Base-by-base conservation (phyloP, 768 basidiomycete species). In the Naganishia friedmannii region DNA sequence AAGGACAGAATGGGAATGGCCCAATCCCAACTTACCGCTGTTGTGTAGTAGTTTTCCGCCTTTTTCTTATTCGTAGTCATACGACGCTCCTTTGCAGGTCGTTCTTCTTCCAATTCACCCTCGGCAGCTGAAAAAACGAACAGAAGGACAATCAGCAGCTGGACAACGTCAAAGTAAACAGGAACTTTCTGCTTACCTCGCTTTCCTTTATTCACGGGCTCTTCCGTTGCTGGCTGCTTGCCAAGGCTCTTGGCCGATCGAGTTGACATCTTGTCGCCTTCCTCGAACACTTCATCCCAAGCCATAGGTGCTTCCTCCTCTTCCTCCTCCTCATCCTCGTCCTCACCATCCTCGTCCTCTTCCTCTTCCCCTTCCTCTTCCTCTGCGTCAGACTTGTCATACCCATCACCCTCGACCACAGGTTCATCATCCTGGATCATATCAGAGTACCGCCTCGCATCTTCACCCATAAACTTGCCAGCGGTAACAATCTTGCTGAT, bases 11-110 rank as follows among this genome's bases (percentile, higher is more conserved):
- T 51, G 23, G 12, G 23, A 48, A 48, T 29, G 63, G 4, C 12
- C 15, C 19, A 19, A 6, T 31, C 6, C 26, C n/a, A n/a, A 63
- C 60, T 46, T 63, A 63, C 60, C 5, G 89, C 86, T 48, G 79
- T 85, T 3, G 88, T 86, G 83, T 91, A 96, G 83, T 93, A 97
- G 83, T 98, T 97, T 68, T 85, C 84, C 12, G 91, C 87, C 82
- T 91, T 93, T 84, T 88, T 89, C 92, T 99, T 99, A 85, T 88
- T 92, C 0, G 96, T 98, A 75, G 87, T 95, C 91, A 95, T 90
- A 21, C 95, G 90, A 31, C 85, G 89, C 80, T 91, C 92, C 77
- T 80, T 83, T 60, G 79, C 81, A 19, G 77, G 66, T 37, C 74
- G 60, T 34, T 83, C 83, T n/a, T 83, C 83, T 65, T 83, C 86